Evolutionary conservation across 768 basidiomycete genomes (phyloP).

Genomic region (Lanmaoa rubissima): DNA sequence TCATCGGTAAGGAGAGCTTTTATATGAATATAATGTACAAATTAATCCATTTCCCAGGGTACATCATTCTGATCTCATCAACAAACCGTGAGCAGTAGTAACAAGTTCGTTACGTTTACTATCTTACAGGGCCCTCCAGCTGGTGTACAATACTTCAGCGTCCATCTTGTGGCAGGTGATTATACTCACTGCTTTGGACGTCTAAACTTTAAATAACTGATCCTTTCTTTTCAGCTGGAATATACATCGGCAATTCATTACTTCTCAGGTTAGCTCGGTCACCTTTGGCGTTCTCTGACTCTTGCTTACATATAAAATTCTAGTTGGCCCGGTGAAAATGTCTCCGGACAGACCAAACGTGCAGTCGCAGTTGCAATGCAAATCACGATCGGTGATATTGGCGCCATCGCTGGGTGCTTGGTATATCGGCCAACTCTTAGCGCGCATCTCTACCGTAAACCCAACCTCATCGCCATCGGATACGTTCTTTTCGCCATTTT

Average conservation of each 20-base stretch:
- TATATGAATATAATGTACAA: not conserved
- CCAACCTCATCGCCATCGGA: constrained; percentile 60
- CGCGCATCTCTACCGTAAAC: constrained; percentile 47
- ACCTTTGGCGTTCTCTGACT: not conserved
- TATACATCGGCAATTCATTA: constrained; percentile 58
- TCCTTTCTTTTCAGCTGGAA: constrained; percentile 35
- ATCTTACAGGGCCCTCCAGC: constrained; percentile 28
- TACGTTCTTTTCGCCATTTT: constrained; percentile 49
- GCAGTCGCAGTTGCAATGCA: constrained; percentile 63
- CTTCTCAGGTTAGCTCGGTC: constrained; percentile 44
- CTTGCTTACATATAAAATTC: not conserved
- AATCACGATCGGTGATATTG: constrained; percentile 61
- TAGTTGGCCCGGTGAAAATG: constrained; percentile 63
- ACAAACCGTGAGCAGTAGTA: constrained; percentile 37
- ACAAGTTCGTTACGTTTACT: not conserved
- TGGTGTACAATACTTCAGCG: constrained; percentile 55
- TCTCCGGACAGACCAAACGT: constrained; percentile 67
- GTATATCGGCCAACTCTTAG: constrained; percentile 53
- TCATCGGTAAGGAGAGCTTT: constrained; percentile 41
- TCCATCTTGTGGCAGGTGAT: constrained; percentile 47
- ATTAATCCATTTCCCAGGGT: constrained; percentile 38
- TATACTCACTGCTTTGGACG: not conserved
- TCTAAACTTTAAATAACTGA: not conserved
- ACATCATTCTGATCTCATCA: constrained; percentile 52
- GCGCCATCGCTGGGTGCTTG: constrained; percentile 55